Conservation (phyloP, 2,329 filamentous ascomycete species). For the Alternaria arbusti region DNA sequence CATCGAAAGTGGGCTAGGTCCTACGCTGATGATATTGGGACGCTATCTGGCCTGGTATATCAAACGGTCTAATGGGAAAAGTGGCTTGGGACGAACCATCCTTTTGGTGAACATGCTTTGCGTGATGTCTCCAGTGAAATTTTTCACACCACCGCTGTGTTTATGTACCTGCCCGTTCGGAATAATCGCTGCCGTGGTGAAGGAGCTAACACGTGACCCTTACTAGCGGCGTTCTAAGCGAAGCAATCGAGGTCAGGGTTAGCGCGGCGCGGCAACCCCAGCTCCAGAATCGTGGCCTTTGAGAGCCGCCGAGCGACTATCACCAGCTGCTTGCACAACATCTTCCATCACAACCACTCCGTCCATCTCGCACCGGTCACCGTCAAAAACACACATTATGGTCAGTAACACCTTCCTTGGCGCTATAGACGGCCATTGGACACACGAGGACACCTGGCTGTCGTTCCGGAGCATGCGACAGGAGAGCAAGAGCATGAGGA, state of each 20-base stretch:
- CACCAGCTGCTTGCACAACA: constrained; percentile 20
- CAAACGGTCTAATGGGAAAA: constrained; percentile 40
- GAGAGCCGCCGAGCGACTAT: constrained; percentile 20
- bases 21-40: constrained; percentile 29
- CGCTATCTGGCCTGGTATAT: constrained; percentile 27
- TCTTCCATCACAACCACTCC: constrained; percentile 3
- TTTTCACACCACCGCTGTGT: neutral
- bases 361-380: constrained; percentile 7
- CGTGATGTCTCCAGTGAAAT: neutral
- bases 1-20: constrained; percentile 19
- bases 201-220: constrained; percentile 19
- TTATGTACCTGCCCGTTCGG: neutral
- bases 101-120: neutral
- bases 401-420: constrained; percentile 16
- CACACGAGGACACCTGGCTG: neutral
- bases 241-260: constrained; percentile 17
- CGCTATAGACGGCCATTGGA: constrained; percentile 6
- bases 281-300: constrained; percentile 46
- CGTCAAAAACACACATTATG: constrained; percentile 19
- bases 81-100: constrained; percentile 20
- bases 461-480: constrained; percentile 11
- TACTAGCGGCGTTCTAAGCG: constrained; percentile 26
- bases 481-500: neutral
- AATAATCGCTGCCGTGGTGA: constrained; percentile 2
- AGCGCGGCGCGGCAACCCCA: constrained; percentile 27